phyloP scores from a whole-genome alignment of 768 basidiomycete genomes.

The Phaeotremella skinneri region DNA sequence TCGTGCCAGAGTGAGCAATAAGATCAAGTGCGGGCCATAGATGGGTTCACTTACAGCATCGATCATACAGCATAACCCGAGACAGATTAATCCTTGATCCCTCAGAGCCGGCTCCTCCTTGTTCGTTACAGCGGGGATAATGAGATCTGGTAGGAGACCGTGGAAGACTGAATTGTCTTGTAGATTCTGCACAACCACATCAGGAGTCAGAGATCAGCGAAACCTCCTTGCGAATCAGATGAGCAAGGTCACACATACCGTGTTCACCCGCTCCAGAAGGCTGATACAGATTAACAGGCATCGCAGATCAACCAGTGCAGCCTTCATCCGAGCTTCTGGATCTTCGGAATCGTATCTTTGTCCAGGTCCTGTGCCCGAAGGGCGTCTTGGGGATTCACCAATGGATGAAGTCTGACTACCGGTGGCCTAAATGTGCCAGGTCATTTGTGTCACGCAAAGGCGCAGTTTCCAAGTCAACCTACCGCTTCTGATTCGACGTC shows the following conservation, averaged over 20 bases:
- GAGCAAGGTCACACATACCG: slow-evolving; percentile 57
- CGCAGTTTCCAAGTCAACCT: slow-evolving; percentile 1
- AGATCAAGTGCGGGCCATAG: slow-evolving; percentile 22
- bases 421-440: slow-evolving; percentile 45
- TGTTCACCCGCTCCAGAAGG: slow-evolving; percentile 80
- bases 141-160: slow-evolving; percentile 71
- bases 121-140: slow-evolving; percentile 83
- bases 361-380: not conserved
- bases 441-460: not conserved
- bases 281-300: slow-evolving; percentile 76
- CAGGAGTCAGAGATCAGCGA: not conserved
- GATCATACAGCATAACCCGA: slow-evolving; percentile 83
- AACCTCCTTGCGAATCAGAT: not conserved
- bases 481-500: slow-evolving; percentile 33
- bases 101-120: slow-evolving; percentile 73
- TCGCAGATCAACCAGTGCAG: slow-evolving; percentile 67
- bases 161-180: slow-evolving; percentile 69
- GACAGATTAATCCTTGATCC: slow-evolving; percentile 73
- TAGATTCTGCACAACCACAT: slow-evolving; percentile 47
- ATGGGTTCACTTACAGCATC: slow-evolving; percentile 52
- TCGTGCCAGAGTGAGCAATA: not conserved
- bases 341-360: slow-evolving; percentile 45
- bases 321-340: slow-evolving; percentile 61
- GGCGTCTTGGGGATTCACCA: slow-evolving; percentile 42
- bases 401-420: slow-evolving; percentile 37